Percentiles rank a stretch among this genome's conserved stretches.
Evolutionary conservation across 2,329 filamentous ascomycete genomes (phyloP).

Genomic region (Akanthomyces muscarius): DNA sequence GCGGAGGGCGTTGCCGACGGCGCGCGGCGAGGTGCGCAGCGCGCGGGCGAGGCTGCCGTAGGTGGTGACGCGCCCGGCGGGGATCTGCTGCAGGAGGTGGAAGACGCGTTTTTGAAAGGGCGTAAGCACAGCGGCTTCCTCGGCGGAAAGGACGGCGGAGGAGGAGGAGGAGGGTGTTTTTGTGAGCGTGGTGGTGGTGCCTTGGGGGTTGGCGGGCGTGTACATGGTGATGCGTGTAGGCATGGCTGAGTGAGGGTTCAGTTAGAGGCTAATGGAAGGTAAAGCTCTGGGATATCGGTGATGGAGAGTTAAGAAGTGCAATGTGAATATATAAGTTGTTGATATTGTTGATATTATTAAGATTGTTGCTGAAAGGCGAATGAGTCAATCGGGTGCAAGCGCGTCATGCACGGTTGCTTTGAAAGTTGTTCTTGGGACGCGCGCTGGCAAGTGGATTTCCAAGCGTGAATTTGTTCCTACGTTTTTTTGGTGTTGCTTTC

Average conservation of each 20-base stretch:
- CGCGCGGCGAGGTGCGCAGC: conserved; percentile 16
- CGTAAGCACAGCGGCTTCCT: conserved; percentile 8
- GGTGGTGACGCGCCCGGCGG: conserved; percentile 17
- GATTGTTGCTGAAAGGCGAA: not conserved
- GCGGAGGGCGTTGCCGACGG: conserved; percentile 19
- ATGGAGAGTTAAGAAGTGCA: not conserved
- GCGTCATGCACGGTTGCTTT: conserved; percentile 6
- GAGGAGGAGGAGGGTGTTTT: not conserved
- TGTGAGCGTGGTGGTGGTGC: conserved; percentile 1
- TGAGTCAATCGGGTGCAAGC: not conserved
- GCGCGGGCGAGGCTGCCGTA: conserved; percentile 15
- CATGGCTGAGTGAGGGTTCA: not conserved
- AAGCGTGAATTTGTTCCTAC: conserved; percentile 11
- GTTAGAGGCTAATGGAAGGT: no score
- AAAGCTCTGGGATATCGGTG: no score
- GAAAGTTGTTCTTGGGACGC: not conserved
- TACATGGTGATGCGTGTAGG: conserved; percentile 14
- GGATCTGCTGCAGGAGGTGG: conserved; percentile 11
- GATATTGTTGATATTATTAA: not conserved
- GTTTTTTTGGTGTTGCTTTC: conserved; percentile 16
- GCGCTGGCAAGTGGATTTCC: conserved; percentile 7
- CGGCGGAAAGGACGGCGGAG: not conserved
- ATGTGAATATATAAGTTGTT: not conserved
- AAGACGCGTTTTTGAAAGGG: conserved; percentile 16
- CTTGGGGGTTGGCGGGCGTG: conserved; percentile 8